Percentiles rank a stretch among this genome's conserved stretches.
Conservation (phyloP, 306 rosid genomes). For the Vicia villosa region DNA sequence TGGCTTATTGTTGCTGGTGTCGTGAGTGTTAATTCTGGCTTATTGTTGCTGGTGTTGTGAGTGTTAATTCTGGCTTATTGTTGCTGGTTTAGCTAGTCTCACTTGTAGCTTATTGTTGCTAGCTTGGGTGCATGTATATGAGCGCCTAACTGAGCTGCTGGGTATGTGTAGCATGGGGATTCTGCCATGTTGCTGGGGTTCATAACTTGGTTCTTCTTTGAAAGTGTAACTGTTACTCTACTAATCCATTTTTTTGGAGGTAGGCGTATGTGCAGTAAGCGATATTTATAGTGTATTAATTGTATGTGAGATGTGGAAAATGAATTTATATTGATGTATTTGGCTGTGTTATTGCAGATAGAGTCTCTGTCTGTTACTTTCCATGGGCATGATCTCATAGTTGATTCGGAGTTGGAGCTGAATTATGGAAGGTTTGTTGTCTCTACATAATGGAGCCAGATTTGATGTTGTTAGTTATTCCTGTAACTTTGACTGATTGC, state of each 20-base stretch:
- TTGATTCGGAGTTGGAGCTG: constrained; percentile 93
- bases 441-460: background rate
- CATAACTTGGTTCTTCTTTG: constrained; percentile 23
- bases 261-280: constrained; percentile 37
- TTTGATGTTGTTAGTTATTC: background rate
- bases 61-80: constrained; percentile 49
- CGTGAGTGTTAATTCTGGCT: too few species aligned
- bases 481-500: background rate
- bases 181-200: constrained; percentile 47
- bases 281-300: constrained; percentile 23
- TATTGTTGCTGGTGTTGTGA: too few species aligned
- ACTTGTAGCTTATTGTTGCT: constrained; percentile 55
- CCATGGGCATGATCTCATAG: constrained; percentile 94
- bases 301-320: background rate
- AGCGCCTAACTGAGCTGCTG: constrained; percentile 50
- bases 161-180: constrained; percentile 55
- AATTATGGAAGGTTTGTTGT: constrained; percentile 84
- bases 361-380: constrained; percentile 94
- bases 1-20: too few species aligned
- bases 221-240: constrained; percentile 20
- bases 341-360: constrained; percentile 56
- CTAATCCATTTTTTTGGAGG: constrained; percentile 37
- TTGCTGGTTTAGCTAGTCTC: constrained; percentile 46
- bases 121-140: constrained; percentile 50
- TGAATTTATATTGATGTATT: constrained; percentile 1